Conservation (phyloP, 2,329 filamentous ascomycete genomes). For the Aspergillus texensis region DNA sequence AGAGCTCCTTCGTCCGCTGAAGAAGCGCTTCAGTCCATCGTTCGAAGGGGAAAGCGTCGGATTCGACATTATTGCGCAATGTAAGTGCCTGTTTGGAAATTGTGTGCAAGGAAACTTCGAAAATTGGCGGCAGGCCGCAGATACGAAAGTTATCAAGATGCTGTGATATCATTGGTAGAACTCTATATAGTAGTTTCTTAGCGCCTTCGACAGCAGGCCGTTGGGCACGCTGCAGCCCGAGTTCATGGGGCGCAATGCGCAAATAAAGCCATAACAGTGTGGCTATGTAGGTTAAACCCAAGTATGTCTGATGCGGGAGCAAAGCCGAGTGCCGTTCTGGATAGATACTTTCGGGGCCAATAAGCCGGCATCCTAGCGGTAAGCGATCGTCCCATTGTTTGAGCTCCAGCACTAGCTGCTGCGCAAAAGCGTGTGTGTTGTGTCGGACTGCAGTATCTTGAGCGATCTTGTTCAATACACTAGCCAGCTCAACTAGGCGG, state of each 20-base stretch:
- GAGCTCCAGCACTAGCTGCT: constrained; percentile 39
- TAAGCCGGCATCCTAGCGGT: constrained; percentile 40
- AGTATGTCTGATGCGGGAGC: constrained; percentile 44
- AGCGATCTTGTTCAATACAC: constrained; percentile 39
- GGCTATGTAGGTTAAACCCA: constrained; percentile 40
- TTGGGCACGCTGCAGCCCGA: constrained; percentile 33
- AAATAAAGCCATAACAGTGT: constrained; percentile 41
- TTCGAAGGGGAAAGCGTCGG: constrained; percentile 37
- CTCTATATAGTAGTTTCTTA: constrained; percentile 40
- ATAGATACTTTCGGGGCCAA: constrained; percentile 39
- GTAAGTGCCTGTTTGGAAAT: constrained; percentile 39
- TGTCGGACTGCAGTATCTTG: constrained; percentile 33
- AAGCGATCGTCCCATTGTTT: constrained; percentile 41
- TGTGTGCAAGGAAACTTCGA: constrained; percentile 39
- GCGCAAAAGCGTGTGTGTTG: constrained; percentile 33
- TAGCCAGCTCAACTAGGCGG: constrained; percentile 47
- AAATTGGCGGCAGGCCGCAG: constrained; percentile 41
- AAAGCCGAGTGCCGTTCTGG: constrained; percentile 39
- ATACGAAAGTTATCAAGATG: constrained; percentile 42
- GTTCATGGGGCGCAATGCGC: constrained; percentile 35
- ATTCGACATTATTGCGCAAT: constrained; percentile 32
- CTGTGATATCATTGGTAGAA: constrained; percentile 38
- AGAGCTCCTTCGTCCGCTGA: constrained; percentile 31
- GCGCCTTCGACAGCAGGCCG: constrained; percentile 38
- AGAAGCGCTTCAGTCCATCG: constrained; percentile 38